Evolutionary conservation across 495 filamentous ascomycete genomes (phyloP), one percentile per base, ranked within the genome.

Genomic region (Penicillium herquei): DNA sequence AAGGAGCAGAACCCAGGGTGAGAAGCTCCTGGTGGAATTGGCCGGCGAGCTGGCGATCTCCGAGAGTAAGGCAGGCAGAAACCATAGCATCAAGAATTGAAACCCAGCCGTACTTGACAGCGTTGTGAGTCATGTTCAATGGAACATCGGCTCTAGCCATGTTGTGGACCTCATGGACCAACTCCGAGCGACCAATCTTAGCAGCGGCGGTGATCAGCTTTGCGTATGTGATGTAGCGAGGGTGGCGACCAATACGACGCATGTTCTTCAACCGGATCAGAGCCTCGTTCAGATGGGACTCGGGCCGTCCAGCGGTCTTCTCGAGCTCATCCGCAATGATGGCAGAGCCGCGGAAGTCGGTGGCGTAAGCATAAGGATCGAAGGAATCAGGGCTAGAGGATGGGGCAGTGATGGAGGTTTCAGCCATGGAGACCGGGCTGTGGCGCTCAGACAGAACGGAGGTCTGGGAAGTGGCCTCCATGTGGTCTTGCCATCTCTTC

Each of bases 31-130:
- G 85, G 72, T 98, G 94, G 72, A 88, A 97, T 59, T 88, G 83
- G 58, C 86, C 84, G 54, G 94, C 95, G 51, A 89, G 73, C 39
- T 77, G 74, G 32, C 92, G 88, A 53, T 91, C 86, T 52, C 92
- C 92, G 37, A 90, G 78, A 11, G 84, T 92, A 51, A 98, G 83
- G 63, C 90, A 96, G 14, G 92, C 91, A 62, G 91, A 90, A 55
- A 98, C 87, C 93, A 97, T 96, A 40, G 95, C 84, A 70, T 98
- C 94, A 39, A 98, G 78, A 49, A 98, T 96, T 9, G 88, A 89
- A 43, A 87, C 86, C 94, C 94, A 98, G 55, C 95, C 94, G 65
- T 95, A 93, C 58, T 91, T 84, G 37, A 97, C 92, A 55, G 88
- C 83, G 35, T 84, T 81, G 72, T 92, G 91, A 59, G 95, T 86